Percentiles rank a stretch among this genome's conserved stretches.
These are phyloP conservation scores for Ajuga reptans DNA, from an alignment of 305 asterid species.

Conservation along the genomic window DNA sequence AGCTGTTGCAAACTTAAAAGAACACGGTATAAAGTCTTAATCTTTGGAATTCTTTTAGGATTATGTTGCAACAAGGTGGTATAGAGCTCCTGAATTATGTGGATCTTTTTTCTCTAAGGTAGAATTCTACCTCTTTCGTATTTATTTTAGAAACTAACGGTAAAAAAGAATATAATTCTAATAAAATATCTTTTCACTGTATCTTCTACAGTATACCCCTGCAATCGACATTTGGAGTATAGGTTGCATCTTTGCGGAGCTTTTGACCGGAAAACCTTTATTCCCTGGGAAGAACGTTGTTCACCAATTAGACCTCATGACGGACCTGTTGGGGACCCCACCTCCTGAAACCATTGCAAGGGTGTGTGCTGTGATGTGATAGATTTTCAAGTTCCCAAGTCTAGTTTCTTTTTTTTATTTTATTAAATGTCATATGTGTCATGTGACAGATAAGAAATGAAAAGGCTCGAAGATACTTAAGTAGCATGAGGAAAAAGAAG, in stretches of 20 bases:
- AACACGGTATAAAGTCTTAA: not conserved
- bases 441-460: constrained; percentile 79
- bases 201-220: constrained; percentile 66
- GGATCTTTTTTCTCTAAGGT: constrained; percentile 98
- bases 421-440: constrained; percentile 18
- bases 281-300: constrained; percentile 94
- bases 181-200: not conserved
- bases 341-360: constrained; percentile 87
- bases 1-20: constrained; percentile 5
- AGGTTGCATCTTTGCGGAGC: constrained; percentile 90
- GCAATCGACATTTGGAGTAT: constrained; percentile 96
- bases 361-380: constrained; percentile 37
- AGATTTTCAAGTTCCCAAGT: not conserved
- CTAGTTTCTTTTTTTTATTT: not conserved
- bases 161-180: constrained; percentile 2
- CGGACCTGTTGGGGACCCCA: constrained; percentile 84
- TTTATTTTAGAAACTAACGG: not conserved
- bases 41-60: constrained; percentile 43
- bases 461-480: constrained; percentile 89
- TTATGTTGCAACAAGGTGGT: constrained; percentile 95
- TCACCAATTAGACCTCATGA: constrained; percentile 91
- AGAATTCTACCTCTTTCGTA: constrained; percentile 5
- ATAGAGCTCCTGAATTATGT: constrained; percentile 87
- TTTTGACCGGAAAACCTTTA: constrained; percentile 81
- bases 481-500: constrained; percentile 90